A percentile compares a stretch with the other conserved stretches of the same genome.
Conservation (phyloP, 208 protist genomes). For the Leishmania aethiopica region DNA sequence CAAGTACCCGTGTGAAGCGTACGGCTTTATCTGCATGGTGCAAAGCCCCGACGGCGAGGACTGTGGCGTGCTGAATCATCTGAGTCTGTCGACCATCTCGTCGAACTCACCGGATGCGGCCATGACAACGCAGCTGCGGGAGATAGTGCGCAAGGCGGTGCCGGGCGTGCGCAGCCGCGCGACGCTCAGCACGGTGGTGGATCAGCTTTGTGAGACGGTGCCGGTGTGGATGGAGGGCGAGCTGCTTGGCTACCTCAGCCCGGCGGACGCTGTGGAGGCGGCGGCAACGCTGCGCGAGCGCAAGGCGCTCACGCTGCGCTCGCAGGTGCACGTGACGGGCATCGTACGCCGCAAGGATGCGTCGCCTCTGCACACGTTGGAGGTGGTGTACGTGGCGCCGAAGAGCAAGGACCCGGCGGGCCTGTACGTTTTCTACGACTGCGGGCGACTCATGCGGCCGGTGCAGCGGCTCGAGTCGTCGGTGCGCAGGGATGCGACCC, state of each 20-base stretch:
- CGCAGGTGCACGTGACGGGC: slow-evolving; percentile 62
- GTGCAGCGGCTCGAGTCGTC: slow-evolving; percentile 89
- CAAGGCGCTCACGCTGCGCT: slow-evolving; percentile 55
- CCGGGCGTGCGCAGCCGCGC: slow-evolving; percentile 46
- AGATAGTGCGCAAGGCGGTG: slow-evolving; percentile 48
- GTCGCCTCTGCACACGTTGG: slow-evolving; percentile 62
- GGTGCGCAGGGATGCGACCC: slow-evolving; percentile 38
- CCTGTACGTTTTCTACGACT: slow-evolving; percentile 93
- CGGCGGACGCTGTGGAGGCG: slow-evolving; percentile 50
- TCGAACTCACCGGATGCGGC: slow-evolving; percentile 44
- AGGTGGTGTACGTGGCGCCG: slow-evolving; percentile 80
- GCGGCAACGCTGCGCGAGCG: slow-evolving; percentile 41
- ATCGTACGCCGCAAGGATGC: slow-evolving; percentile 60
- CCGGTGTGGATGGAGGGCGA: slow-evolving; percentile 94
- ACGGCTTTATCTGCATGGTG: slow-evolving; percentile 99
- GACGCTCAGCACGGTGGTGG: slow-evolving; percentile 33
- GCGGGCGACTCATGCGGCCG: slow-evolving; percentile 95
- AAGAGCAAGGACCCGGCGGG: slow-evolving; percentile 72
- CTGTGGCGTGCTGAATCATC: slow-evolving; percentile 99
- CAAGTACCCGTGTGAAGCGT: slow-evolving; percentile 98
- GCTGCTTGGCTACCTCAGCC: slow-evolving; percentile 83
- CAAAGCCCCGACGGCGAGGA: slow-evolving; percentile 99
- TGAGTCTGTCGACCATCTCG: slow-evolving; percentile 91
- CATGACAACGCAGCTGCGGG: slow-evolving; percentile 40
- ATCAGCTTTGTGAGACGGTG: slow-evolving; percentile 66